A percentile compares a stretch with the other conserved stretches of the same genome.
These are phyloP conservation scores for Carex sylvatica DNA, from an alignment of 202 grass and related monocot genomes.

Conservation along the genomic window DNA sequence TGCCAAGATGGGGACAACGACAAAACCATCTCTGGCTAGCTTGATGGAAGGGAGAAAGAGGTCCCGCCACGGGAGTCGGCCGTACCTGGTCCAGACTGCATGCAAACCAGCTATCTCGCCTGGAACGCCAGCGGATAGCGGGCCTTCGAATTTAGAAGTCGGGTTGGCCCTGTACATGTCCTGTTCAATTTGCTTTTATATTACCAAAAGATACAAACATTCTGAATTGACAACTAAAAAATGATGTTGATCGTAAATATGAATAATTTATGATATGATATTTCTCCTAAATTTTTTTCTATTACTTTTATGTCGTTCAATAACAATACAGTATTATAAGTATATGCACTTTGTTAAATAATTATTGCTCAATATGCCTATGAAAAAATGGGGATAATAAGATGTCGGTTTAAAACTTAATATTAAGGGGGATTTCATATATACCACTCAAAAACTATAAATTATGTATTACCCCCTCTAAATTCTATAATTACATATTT, in stretches of 20 bases:
- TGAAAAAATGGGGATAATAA: neutral
- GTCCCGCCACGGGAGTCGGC: constrained; percentile 52
- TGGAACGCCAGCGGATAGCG: constrained; percentile 71
- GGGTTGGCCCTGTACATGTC: constrained; percentile 70
- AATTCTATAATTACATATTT: no score
- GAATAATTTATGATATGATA: neutral
- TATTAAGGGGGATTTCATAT: neutral
- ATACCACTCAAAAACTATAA: no score
- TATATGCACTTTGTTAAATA: no score
- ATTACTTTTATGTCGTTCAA: neutral
- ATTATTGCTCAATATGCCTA: neutral
- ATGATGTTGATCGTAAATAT: neutral
- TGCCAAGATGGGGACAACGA: constrained; percentile 41
- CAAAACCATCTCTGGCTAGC: constrained; percentile 66
- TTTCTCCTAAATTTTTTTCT: neutral
- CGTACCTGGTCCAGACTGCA: constrained; percentile 63
- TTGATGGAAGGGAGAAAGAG: constrained; percentile 67
- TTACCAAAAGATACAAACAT: neutral
- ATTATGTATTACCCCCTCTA: no score
- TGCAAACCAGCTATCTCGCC: constrained; percentile 84
- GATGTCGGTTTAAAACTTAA: neutral
- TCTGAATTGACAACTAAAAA: neutral
- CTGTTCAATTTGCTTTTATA: constrained; percentile 32
- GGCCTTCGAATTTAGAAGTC: constrained; percentile 48
- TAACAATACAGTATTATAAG: neutral